Conservation (phyloP, 768 basidiomycete species). For the Leucosporidium creatinivorum region DNA sequence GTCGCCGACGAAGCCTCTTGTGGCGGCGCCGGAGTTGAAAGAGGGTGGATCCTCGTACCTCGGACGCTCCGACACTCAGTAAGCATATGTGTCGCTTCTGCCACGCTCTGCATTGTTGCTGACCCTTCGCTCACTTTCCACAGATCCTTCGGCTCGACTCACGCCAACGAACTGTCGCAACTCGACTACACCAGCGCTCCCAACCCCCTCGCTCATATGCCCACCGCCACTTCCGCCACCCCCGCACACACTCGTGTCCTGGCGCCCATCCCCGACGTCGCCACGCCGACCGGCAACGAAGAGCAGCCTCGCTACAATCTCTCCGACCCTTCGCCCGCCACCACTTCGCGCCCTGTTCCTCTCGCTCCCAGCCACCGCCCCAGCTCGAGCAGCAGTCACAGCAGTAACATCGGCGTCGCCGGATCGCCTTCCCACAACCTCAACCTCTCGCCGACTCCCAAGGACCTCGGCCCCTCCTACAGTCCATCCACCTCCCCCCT, state of each 20-base stretch:
- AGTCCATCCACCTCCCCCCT: slow-evolving; percentile 26
- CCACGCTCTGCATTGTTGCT: background rate
- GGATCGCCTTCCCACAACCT: slow-evolving; percentile 5
- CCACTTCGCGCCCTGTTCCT: background rate
- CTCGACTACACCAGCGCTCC: background rate
- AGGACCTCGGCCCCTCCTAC: slow-evolving; percentile 8
- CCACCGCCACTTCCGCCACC: background rate
- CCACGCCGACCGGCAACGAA: background rate
- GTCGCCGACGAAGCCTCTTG: background rate
- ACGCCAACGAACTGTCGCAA: slow-evolving; percentile 25
- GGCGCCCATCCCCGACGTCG: background rate
- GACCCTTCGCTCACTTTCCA: background rate
- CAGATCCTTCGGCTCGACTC: slow-evolving; percentile 36
- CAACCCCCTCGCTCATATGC: background rate
- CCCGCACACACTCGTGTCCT: background rate
- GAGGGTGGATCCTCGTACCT: slow-evolving; percentile 6
- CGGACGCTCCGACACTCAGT: slow-evolving; percentile 22
- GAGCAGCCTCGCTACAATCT: slow-evolving; percentile 4
- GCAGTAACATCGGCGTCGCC: slow-evolving; percentile 1
- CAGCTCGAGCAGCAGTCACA: background rate
- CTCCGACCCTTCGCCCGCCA: background rate
- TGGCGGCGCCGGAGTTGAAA: slow-evolving; percentile 1
- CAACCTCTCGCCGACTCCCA: background rate
- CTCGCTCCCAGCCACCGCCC: background rate
- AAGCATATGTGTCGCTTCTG: background rate